Base-by-base conservation (phyloP, 2,329 filamentous ascomycete genomes). In the Pseudocercospora fuligena region DNA sequence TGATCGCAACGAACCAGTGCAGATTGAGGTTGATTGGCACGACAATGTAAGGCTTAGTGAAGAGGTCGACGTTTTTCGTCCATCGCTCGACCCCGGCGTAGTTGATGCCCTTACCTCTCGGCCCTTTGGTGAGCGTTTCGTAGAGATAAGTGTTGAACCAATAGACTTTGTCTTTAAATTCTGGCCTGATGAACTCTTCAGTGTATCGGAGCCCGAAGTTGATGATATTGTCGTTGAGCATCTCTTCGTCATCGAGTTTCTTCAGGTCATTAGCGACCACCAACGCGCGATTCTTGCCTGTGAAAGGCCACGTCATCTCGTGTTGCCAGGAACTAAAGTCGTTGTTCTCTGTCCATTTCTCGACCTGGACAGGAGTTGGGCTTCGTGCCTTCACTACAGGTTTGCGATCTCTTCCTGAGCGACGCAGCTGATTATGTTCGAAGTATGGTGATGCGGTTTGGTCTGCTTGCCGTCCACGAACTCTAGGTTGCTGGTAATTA, bases 131-230 rank as follows among this genome's bases (percentile, higher is more conserved):
- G 53, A 98, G 84, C 57, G 89, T 90, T 21, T 90, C 88, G 75
- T 92, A 98, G 79, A 98, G 97, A 79, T 93, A 97, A 0, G 92
- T 95, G 77, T 94, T 98, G 82, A 97, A 94, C 72, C 97, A 91
- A 77, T 96, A 92, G 3, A 97, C 88, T 0, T 87, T 84, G 1
- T 84, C 82, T 11, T 84, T 81, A 46, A 82, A 78, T 69, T 72
- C 69, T 1, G 73, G 66, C 12, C 43, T 49, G 70, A 78, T 74
- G 19, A 70, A 70, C 60, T 78, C 74, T 59, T 77, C 71, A 31
- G 76, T 71, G 51, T 68, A 77, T 66, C 90, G 89, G 63, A 97
- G 83, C 75, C 96, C 97, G 76, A 97, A 97, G 60, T 88, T 89
- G 71, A 99, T 91, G 29, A 99, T 82, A 74, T 93, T 97, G 80